Conservation (phyloP, 169 alveolate genomes). For the Cryptosporidium baileyi region DNA sequence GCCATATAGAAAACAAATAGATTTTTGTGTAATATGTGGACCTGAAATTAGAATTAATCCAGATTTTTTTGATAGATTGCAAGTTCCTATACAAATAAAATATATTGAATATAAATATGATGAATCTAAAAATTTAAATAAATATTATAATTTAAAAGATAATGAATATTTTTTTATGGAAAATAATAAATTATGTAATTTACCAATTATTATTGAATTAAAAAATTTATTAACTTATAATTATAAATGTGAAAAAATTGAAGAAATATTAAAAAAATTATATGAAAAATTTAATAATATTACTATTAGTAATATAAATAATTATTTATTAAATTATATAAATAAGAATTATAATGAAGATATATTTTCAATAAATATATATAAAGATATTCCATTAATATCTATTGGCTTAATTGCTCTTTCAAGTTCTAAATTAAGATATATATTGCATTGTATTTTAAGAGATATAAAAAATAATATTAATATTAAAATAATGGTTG, state of each 20-base stretch:
- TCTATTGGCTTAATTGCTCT: conserved; percentile 46
- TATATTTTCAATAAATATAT: background rate
- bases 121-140: background rate
- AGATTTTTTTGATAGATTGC: conserved; percentile 58
- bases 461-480: conserved; percentile 14
- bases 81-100: conserved; percentile 50
- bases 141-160: background rate
- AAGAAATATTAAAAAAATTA: background rate
- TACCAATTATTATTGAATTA: background rate
- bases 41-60: background rate
- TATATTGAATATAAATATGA: background rate
- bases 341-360: background rate
- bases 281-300: conserved; percentile 4
- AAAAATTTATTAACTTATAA: background rate
- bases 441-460: conserved; percentile 17
- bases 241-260: conserved; percentile 15
- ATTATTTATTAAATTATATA: conserved; percentile 1
- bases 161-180: background rate
- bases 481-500: conserved; percentile 29
- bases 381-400: conserved; percentile 2
- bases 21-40: conserved; percentile 43
- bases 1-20: conserved; percentile 14
- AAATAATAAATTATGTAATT: background rate
- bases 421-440: conserved; percentile 54
- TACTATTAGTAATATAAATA: conserved; percentile 8